Percentiles rank a stretch among this genome's conserved stretches.
Conservation (phyloP, 2,329 filamentous ascomycete species). For the Xylaria sp. region DNA sequence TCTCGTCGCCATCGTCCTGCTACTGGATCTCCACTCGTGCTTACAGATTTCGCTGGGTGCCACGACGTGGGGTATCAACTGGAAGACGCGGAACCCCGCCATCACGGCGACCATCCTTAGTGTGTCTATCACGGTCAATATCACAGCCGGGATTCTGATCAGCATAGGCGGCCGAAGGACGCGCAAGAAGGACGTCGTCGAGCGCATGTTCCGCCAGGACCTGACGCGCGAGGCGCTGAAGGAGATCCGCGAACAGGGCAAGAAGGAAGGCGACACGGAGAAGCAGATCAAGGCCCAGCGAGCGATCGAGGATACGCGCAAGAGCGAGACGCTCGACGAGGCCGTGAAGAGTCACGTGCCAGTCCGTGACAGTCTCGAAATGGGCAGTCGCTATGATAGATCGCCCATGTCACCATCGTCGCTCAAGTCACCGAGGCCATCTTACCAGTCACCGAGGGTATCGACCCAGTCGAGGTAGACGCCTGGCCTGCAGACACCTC, state of each 20-base stretch:
- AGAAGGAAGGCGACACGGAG: slow-evolving; percentile 51
- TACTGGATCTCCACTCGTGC: slow-evolving; percentile 82
- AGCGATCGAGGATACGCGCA: slow-evolving; percentile 43
- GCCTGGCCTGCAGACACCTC: not conserved
- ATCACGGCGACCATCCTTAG: slow-evolving; percentile 85
- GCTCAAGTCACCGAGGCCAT: slow-evolving; percentile 8
- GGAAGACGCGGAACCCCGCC: slow-evolving; percentile 74
- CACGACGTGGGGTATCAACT: slow-evolving; percentile 82
- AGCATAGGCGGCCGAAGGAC: slow-evolving; percentile 79
- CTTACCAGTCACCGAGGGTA: slow-evolving; percentile 3
- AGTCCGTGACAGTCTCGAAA: slow-evolving; percentile 35
- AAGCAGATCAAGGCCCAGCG: slow-evolving; percentile 46
- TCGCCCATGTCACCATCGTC: slow-evolving; percentile 13
- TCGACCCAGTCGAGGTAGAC: slow-evolving; percentile 3
- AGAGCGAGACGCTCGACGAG: slow-evolving; percentile 45
- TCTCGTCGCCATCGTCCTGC: slow-evolving; percentile 79
- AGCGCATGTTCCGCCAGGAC: slow-evolving; percentile 80
- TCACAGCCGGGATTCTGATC: slow-evolving; percentile 80
- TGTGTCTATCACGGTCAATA: slow-evolving; percentile 81
- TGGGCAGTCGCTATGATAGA: slow-evolving; percentile 5
- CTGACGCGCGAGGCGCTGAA: slow-evolving; percentile 68
- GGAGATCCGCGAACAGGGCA: slow-evolving; percentile 62
- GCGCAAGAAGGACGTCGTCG: slow-evolving; percentile 86
- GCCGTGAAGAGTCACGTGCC: slow-evolving; percentile 39
- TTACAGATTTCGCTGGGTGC: slow-evolving; percentile 84